phyloP scores from a whole-genome alignment of 1,284 basidiomycete species.

The Schizophyllum commune region DNA sequence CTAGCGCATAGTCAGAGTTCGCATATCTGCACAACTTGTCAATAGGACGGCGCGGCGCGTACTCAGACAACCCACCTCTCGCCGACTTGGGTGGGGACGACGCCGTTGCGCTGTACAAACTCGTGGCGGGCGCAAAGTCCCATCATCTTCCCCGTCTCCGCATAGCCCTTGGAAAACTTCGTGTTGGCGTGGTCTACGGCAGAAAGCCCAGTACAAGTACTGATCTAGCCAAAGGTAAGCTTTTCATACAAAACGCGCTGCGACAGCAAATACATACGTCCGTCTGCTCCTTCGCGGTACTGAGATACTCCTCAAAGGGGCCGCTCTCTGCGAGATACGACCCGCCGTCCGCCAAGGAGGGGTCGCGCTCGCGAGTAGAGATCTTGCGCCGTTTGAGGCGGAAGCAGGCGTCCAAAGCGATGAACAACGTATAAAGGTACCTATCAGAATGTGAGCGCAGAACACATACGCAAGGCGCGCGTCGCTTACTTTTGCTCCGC shows the following conservation, averaged over 20 bases:
- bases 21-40: constrained; percentile 7
- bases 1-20: constrained; percentile 16
- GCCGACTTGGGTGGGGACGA: constrained; percentile 12
- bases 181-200: constrained; percentile 13
- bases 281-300: constrained; percentile 3
- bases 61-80: constrained; percentile 6
- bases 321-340: constrained; percentile 8
- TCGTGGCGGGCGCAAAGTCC: constrained; percentile 13
- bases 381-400: constrained; percentile 11
- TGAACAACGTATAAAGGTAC: constrained; percentile 8
- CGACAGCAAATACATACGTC: too few species aligned
- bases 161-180: constrained; percentile 9
- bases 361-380: constrained; percentile 8
- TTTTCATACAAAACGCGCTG: too few species aligned
- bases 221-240: too few species aligned
- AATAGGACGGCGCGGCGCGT: neutral
- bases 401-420: constrained; percentile 15
- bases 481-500: constrained; percentile 8
- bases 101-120: constrained; percentile 9
- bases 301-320: constrained; percentile 5
- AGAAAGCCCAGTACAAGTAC: constrained; percentile 9
- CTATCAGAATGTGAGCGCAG: constrained; percentile 4
- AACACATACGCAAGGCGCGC: constrained; percentile 2
- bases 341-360: constrained; percentile 4
- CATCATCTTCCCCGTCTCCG: constrained; percentile 10